phyloP scores from a whole-genome alignment of 805 yeast genomes.

The Babjeviella inositovora region DNA sequence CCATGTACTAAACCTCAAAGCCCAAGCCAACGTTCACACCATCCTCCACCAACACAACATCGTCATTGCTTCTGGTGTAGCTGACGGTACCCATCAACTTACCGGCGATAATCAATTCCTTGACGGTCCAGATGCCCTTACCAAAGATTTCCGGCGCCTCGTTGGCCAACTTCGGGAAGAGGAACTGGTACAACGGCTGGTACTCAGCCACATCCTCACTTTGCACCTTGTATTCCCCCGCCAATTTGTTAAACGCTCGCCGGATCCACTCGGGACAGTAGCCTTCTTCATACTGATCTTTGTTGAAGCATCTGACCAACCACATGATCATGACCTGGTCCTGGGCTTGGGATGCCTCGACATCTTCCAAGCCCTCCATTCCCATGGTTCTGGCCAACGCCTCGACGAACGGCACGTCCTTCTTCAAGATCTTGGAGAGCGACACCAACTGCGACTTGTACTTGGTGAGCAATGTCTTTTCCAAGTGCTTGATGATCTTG shows the following conservation, averaged over 20 bases:
- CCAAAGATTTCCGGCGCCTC: constrained; percentile 43
- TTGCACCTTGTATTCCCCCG: constrained; percentile 19
- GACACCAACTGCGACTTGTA: constrained; percentile 29
- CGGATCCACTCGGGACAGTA: constrained; percentile 36
- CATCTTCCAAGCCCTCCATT: constrained; percentile 31
- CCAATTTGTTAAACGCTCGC: constrained; percentile 17
- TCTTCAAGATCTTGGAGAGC: constrained; percentile 39
- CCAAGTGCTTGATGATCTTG: constrained; percentile 26
- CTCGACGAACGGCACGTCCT: constrained; percentile 34
- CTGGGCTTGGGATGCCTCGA: constrained; percentile 27
- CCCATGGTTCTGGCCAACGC: constrained; percentile 44
- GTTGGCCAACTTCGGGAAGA: constrained; percentile 28
- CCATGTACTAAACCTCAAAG: no score
- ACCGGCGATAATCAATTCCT: constrained; percentile 28
- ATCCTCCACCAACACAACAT: no score
- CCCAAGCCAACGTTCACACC: no score
- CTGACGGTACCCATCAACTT: constrained; percentile 32
- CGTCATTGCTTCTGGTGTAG: constrained; percentile 25
- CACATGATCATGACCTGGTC: constrained; percentile 48
- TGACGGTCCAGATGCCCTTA: constrained; percentile 29
- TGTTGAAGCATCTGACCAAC: constrained; percentile 43
- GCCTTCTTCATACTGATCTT: constrained; percentile 13
- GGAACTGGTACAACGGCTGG: constrained; percentile 31
- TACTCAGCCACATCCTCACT: constrained; percentile 39
- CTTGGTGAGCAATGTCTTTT: constrained; percentile 23